phyloP scores from a whole-genome alignment of 1,284 basidiomycete genomes.

The Ceratobasidium sp. region DNA sequence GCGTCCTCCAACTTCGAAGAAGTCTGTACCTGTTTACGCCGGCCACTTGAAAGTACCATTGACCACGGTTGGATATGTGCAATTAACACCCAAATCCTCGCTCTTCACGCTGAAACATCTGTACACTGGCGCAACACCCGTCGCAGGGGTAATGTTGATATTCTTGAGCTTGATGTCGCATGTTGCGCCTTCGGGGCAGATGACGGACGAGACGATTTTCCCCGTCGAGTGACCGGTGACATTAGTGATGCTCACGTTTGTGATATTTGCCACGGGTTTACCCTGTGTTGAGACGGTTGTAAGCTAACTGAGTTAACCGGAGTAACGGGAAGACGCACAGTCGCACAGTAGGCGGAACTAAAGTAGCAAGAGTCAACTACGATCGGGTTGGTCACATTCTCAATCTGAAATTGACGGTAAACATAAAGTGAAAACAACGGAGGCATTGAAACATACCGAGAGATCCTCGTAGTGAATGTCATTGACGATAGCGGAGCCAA shows the following conservation, averaged over 20 bases:
- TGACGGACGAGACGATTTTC: slow-evolving; percentile 32
- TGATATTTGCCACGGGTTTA: slow-evolving; percentile 40
- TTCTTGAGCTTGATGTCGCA: slow-evolving; percentile 46
- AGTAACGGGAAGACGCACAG: slow-evolving; percentile 9
- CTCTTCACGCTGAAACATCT: slow-evolving; percentile 41
- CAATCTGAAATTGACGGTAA: background rate
- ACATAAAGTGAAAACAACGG: background rate
- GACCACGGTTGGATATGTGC: slow-evolving; percentile 40
- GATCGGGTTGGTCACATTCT: slow-evolving; percentile 36
- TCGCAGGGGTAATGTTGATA: slow-evolving; percentile 44
- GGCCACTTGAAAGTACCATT: slow-evolving; percentile 45
- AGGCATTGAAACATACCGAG: background rate
- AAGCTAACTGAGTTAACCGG: background rate
- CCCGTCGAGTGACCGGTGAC: slow-evolving; percentile 40
- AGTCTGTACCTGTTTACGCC: background rate
- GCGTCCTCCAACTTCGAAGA: too few species aligned
- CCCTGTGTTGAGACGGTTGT: slow-evolving; percentile 19
- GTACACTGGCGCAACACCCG: slow-evolving; percentile 39
- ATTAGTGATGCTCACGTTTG: slow-evolving; percentile 45
- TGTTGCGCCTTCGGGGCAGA: slow-evolving; percentile 43
- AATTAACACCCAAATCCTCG: slow-evolving; percentile 41
- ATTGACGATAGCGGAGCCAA: slow-evolving; percentile 44
- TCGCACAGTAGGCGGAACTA: slow-evolving; percentile 37
- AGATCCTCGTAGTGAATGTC: slow-evolving; percentile 46
- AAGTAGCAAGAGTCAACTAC: slow-evolving; percentile 46